Evolutionary conservation across 495 filamentous ascomycete species (phyloP), one percentile per base, ranked within the genome.

Genomic region (Talaromyces wortmannii): DNA sequence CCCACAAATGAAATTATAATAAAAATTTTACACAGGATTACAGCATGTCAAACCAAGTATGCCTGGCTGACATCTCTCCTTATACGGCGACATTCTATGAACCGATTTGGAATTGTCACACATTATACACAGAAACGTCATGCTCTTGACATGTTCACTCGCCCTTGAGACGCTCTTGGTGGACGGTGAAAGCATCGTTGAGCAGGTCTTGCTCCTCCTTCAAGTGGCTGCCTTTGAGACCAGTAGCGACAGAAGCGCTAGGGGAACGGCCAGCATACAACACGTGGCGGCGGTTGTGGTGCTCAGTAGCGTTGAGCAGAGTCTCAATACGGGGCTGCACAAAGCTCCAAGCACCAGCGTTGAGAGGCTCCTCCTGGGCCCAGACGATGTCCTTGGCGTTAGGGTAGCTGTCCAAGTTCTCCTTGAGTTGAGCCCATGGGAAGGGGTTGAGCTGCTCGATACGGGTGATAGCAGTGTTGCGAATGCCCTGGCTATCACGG

Each of bases 381-480:
- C 91, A 98, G 55, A 97, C 89, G 57, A 98, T 92, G 58, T 91
- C 89, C 78, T 95, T 87, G 66, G 94, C 90, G 68, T 97, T 97
- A 69, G 91, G 88, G 76, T 98, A 98, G 74, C 72, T 81, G 76
- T 98, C 91, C 31, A 98, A 79, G 78, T 97, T 97, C 68, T 97
- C 92, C 72, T 86, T 85, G 45, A 98, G 83, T 76, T 92, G 89
- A 60, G 89, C 86, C 92, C 94, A 98, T 5, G 94, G 94, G 91
- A 98, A 98, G 63, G 94, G 94, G 74, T 97, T 88, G 31, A 98
- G 83, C 77, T 98, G 94, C 77, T 98, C 94, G 62, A 98, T 84
- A 64, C 94, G 91, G 45, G 90, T 95, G 72, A 98, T 87, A 68
- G 90, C 94, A 17, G 90, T 85, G 70, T 96, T 83, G 67, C 90